Conservation (phyloP, 2,329 filamentous ascomycete species). For the Fusarium udum region DNA sequence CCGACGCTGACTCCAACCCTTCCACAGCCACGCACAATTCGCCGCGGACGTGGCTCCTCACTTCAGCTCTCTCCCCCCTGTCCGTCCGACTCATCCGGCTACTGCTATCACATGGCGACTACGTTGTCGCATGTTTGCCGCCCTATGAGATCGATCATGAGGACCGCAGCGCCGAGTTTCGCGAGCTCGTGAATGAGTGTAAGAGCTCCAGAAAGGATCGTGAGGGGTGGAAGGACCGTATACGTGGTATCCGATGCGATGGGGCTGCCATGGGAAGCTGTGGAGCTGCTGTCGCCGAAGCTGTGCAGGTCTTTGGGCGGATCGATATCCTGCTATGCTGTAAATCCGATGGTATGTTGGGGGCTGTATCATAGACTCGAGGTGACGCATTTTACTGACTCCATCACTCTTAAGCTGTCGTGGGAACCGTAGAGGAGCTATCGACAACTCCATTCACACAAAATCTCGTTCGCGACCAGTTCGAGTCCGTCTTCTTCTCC, state of each 20-base stretch:
- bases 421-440: conserved; percentile 92
- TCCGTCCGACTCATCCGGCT: conserved; percentile 83
- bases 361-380: not conserved
- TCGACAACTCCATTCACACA: conserved; percentile 76
- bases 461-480: conserved; percentile 87
- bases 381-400: conserved; percentile 20
- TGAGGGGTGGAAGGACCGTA: conserved; percentile 82
- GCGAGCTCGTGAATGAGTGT: conserved; percentile 77
- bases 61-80: conserved; percentile 84
- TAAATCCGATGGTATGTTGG: conserved; percentile 77
- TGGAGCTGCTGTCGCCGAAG: conserved; percentile 86
- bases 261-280: conserved; percentile 74
- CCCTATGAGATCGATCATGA: conserved; percentile 82
- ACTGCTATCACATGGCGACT: conserved; percentile 90
- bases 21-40: conserved; percentile 71
- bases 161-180: conserved; percentile 79
- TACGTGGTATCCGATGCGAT: conserved; percentile 73
- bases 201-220: conserved; percentile 70
- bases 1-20: conserved; percentile 47
- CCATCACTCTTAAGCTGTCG: conserved; percentile 67
- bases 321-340: conserved; percentile 93
- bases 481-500: conserved; percentile 94
- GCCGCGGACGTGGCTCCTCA: conserved; percentile 93
- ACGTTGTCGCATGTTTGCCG: conserved; percentile 84
- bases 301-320: conserved; percentile 82